Base-by-base conservation (phyloP, 2,329 filamentous ascomycete genomes). In the Trichoderma lentiforme region DNA sequence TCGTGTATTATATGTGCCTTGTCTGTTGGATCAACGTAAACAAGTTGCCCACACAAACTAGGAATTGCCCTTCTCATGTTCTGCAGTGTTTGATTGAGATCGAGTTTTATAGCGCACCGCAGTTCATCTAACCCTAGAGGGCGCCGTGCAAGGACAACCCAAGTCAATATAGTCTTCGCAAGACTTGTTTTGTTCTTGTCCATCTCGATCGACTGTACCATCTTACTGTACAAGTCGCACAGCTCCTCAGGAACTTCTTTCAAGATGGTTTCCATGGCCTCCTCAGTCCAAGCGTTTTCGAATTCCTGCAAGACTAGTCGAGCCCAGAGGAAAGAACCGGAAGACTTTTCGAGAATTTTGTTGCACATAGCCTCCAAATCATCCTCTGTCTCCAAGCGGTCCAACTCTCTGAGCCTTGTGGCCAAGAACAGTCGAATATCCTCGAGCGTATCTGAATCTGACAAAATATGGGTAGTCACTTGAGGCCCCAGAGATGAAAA, bases 221-320 rank as follows among this genome's bases (percentile, higher is more conserved):
- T 61, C 12, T 28, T 69, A 11, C 18, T 32, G 15, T 71, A 71
- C 0, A 61, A 30, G 1, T 69, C 53, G 28, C 21, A 47, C 4
- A 71, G 53, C 8, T 63, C 67, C 11, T 28, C 30, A 3, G 47
- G 58, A 6, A 60, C 58, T 39, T 72, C 67, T 4, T 21, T 63
- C 28, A 69, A 24, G 15, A 63, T 36, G 1, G 21, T 57, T 6
- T 72, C 71, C 47, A 71, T 62, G 15, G 70, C 60, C 26, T 72
- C 62, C 26, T 72, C 24, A 1, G 53, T 72, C 34, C 62, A 66
- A 5, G 65, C 62, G 14, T 30, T 60, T 63, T 72, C 65, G 2
- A 69, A 34, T 26, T 66, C 73, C n/a, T 73, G 36, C 6, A 71
- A 30, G 18, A 73, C 69, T 14, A 71, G 69, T 6, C 62, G 63